phyloP scores from a whole-genome alignment of 1,284 basidiomycete species.

The Blastosporella zonata region DNA sequence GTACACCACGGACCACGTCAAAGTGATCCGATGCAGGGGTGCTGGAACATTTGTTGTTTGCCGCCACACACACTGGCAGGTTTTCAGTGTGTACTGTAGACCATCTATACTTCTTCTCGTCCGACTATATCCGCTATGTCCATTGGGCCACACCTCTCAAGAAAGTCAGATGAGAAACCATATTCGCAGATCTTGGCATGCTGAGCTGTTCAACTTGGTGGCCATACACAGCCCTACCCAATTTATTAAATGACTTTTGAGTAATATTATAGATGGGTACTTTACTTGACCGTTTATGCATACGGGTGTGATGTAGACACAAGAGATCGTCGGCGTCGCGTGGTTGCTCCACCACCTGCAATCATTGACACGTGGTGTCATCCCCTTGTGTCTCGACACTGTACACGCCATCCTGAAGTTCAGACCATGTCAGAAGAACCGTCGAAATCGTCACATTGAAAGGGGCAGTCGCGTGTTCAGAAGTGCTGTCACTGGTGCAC shows the following conservation, averaged over 20 bases:
- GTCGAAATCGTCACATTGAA: slow-evolving; percentile 16
- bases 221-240: too few species aligned
- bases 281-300: too few species aligned
- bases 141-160: not conserved
- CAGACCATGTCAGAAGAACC: slow-evolving; percentile 2
- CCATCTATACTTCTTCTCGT: not conserved
- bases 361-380: not conserved
- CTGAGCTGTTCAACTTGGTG: too few species aligned
- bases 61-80: not conserved
- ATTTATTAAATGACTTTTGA: too few species aligned
- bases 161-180: not conserved
- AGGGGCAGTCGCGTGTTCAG: slow-evolving; percentile 24
- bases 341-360: not conserved
- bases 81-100: not conserved
- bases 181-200: too few species aligned
- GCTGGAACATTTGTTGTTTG: too few species aligned
- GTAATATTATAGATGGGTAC: too few species aligned
- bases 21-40: too few species aligned
- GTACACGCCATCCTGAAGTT: not conserved
- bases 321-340: not conserved
- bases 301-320: too few species aligned
- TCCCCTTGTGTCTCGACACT: not conserved
- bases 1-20: too few species aligned
- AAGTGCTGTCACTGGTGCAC: slow-evolving; percentile 26
- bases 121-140: not conserved